These are phyloP conservation scores for Camillea tinctor DNA, from an alignment of 2,329 filamentous ascomycete species.

Conservation along the genomic window DNA sequence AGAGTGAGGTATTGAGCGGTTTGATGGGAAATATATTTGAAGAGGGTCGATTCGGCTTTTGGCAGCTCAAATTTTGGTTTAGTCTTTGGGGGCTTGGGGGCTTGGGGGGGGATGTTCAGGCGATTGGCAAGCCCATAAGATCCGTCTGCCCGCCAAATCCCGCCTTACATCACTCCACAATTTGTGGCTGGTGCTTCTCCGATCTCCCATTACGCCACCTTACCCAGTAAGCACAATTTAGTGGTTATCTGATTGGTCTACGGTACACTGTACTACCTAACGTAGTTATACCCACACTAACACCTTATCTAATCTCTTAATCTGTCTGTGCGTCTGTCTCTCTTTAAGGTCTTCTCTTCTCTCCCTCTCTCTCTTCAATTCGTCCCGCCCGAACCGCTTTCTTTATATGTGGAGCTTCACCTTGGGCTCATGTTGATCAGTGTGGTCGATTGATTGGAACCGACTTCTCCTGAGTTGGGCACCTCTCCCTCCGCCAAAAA, in stretches of 20 bases:
- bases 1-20: constrained; percentile 52
- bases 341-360: neutral
- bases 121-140: too few relatives aligned
- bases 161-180: neutral
- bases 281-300: too few relatives aligned
- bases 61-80: constrained; percentile 32
- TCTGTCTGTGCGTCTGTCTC: too few relatives aligned
- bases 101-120: too few relatives aligned
- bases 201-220: neutral
- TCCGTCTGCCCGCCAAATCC: too few relatives aligned
- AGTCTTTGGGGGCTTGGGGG: too few relatives aligned
- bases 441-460: neutral
- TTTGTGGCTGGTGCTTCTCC: neutral
- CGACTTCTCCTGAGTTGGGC: neutral
- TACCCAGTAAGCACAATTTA: neutral
- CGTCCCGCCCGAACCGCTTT: neutral
- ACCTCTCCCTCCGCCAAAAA: neutral
- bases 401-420: neutral
- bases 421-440: neutral
- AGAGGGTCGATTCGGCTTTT: constrained; percentile 29
- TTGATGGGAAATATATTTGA: constrained; percentile 46
- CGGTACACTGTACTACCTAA: too few relatives aligned
- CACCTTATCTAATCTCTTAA: too few relatives aligned
- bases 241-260: neutral
- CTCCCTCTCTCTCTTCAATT: neutral